A percentile compares a stretch with the other conserved stretches of the same genome.
Evolutionary conservation across 257 asterid species (phyloP).

Genomic region (Capsicum baccatum): DNA sequence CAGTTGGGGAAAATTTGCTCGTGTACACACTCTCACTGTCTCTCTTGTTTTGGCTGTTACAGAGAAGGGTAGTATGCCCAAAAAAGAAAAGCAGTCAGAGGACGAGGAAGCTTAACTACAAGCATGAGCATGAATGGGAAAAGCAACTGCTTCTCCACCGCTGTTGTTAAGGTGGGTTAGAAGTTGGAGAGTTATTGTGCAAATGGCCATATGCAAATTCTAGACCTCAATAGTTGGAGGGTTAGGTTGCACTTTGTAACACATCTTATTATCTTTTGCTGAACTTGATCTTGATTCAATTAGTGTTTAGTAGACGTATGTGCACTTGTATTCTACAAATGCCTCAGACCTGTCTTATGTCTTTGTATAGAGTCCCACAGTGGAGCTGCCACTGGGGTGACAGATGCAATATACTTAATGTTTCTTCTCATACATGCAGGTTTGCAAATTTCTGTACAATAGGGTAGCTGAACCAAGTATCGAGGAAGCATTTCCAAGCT

Average conservation of each 20-base stretch:
- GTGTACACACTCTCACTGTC: background rate
- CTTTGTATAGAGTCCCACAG: background rate
- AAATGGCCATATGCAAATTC: background rate
- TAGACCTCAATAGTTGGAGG: background rate
- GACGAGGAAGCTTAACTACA: constrained; percentile 18
- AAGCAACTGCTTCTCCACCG: background rate
- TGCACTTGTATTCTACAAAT: background rate
- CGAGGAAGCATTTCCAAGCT: constrained; percentile 25
- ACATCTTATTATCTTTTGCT: background rate
- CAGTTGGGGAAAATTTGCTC: background rate
- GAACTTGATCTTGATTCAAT: background rate
- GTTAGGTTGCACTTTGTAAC: background rate
- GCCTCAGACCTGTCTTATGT: background rate
- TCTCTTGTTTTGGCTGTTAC: background rate
- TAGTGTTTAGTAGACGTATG: background rate
- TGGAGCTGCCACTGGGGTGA: background rate
- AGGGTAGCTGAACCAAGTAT: constrained; percentile 15
- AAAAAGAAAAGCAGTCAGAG: constrained; percentile 1
- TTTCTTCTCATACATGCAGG: constrained; percentile 21
- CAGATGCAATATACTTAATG: background rate
- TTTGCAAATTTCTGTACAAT: constrained; percentile 1
- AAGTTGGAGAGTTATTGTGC: background rate
- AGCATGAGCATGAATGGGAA: background rate
- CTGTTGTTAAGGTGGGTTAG: background rate
- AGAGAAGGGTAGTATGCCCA: background rate